These are phyloP conservation scores for Multifurca ochricompacta DNA, from an alignment of 768 basidiomycete genomes.

Conservation along the genomic window DNA sequence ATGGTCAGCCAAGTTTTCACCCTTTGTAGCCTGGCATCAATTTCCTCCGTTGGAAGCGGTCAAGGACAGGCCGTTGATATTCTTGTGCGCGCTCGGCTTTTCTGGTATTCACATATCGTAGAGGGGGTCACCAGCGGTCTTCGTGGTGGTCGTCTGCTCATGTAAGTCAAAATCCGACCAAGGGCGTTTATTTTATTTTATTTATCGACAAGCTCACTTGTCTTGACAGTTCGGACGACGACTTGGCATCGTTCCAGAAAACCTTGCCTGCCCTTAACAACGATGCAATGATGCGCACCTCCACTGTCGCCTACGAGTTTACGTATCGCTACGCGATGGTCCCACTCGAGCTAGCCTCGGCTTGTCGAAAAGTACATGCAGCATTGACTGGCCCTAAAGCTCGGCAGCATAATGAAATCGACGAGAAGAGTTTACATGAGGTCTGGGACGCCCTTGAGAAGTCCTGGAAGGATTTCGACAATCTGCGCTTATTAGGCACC, in stretches of 20 bases:
- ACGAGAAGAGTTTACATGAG: slow-evolving; percentile 57
- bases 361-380: slow-evolving; percentile 71
- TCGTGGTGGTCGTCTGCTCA: slow-evolving; percentile 71
- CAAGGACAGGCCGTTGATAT: slow-evolving; percentile 50
- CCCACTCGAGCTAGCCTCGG: slow-evolving; percentile 65
- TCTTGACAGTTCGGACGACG: slow-evolving; percentile 56
- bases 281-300: slow-evolving; percentile 28
- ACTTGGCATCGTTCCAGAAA: slow-evolving; percentile 64
- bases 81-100: slow-evolving; percentile 64
- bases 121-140: slow-evolving; percentile 80
- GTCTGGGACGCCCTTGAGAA: slow-evolving; percentile 81
- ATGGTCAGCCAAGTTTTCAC: slow-evolving; percentile 76
- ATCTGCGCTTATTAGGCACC: slow-evolving; percentile 39
- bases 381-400: slow-evolving; percentile 76
- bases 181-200: slow-evolving; percentile 1
- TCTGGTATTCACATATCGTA: slow-evolving; percentile 84
- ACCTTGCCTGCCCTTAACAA: slow-evolving; percentile 32
- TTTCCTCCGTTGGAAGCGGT: slow-evolving; percentile 40
- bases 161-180: slow-evolving; percentile 42
- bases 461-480: slow-evolving; percentile 81
- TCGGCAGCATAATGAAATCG: slow-evolving; percentile 46
- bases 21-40: slow-evolving; percentile 52
- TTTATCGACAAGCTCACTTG: slow-evolving; percentile 4
- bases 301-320: slow-evolving; percentile 40
- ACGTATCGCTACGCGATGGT: slow-evolving; percentile 55